Evolutionary conservation across 169 alveolate genomes (phyloP), one percentile per base, ranked within the genome.

Genomic region (Fabrea salina): DNA sequence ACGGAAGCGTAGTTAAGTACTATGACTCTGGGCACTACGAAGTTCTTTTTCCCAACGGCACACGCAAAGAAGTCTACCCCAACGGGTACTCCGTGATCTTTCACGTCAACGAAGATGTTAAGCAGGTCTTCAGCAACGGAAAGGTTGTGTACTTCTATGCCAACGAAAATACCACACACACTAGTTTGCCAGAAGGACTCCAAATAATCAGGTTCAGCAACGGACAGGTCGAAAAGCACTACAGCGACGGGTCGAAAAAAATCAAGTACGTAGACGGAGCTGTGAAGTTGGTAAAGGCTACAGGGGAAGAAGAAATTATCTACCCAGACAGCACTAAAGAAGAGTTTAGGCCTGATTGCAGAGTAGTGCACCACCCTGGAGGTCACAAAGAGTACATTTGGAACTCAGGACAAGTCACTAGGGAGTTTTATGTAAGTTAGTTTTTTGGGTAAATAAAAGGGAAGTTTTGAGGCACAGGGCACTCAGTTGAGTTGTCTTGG

Each of bases 311-410:
- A 3, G 94, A 88, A 68, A 91, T 87, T 37, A 93, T 84, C 61
- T 86, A 58, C 79, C 83, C 89, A 5, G 94, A 88, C 68, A 89
- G 92, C 5, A 78, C 89, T 44, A 86, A 85, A 53, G 92, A 86
- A 61, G 86, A 88, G 22, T 35, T 4, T 50, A 19, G 13, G 8
- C 39, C 74, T 53, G 57, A 51, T 51, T 68, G 81, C 5, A 79
- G 84, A n/a, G 83, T 82, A 39, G 80, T 86, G 43, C 79, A 86
- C 22, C 87, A 84, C 74, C 78, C 82, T 30, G 90, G 86, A 57
- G 95, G 95, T n/a, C 88, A 82, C 50, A 91, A 90, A 79, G 95
- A 90, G n/a, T n/a, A n/a, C n/a, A n/a, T n/a, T n/a, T n/a, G n/a
- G n/a, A n/a, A n/a, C n/a, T n/a, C n/a, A n/a, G n/a, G n/a, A n/a